Evolutionary conservation across 768 basidiomycete genomes (phyloP).

Genomic region (Mycena galopus): DNA sequence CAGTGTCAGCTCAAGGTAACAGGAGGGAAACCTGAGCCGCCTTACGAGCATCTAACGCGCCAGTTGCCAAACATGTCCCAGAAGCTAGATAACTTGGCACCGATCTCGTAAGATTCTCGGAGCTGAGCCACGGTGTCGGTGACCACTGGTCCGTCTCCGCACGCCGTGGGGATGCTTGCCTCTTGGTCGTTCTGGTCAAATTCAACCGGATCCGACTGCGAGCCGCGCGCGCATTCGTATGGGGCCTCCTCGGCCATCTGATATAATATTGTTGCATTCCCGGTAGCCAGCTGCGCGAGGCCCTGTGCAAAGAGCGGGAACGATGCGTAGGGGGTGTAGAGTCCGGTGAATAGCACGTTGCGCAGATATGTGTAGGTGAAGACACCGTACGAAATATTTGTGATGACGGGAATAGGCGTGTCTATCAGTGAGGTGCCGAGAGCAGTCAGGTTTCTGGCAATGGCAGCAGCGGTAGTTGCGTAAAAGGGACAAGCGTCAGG

Average conservation of each 20-base stretch:
- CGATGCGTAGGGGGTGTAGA: constrained; percentile 50
- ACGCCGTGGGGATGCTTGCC: constrained; percentile 9
- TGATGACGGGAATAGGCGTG: constrained; percentile 50
- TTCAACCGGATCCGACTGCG: constrained; percentile 10
- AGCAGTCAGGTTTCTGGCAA: constrained; percentile 51
- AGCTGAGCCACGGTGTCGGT: background rate
- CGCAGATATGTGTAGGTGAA: constrained; percentile 52
- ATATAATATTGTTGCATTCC: constrained; percentile 46
- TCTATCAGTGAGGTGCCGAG: constrained; percentile 45
- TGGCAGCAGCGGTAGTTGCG: constrained; percentile 49
- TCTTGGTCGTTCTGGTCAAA: background rate
- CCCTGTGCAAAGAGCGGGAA: constrained; percentile 52
- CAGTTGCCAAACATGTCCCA: constrained; percentile 11
- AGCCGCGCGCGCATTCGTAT: constrained; percentile 47
- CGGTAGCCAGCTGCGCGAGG: constrained; percentile 50
- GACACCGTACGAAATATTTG: constrained; percentile 48
- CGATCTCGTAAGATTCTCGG: constrained; percentile 1
- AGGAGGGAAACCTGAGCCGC: background rate
- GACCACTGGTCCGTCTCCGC: background rate
- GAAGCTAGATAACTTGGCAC: constrained; percentile 16
- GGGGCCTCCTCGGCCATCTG: constrained; percentile 28
- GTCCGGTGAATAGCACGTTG: constrained; percentile 43
- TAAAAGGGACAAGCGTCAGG: constrained; percentile 53
- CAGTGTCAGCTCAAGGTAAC: background rate
- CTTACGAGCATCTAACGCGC: constrained; percentile 23